Evolutionary conservation across 2,329 filamentous ascomycete species (phyloP).

Genomic region (Thelonectria rubi): DNA sequence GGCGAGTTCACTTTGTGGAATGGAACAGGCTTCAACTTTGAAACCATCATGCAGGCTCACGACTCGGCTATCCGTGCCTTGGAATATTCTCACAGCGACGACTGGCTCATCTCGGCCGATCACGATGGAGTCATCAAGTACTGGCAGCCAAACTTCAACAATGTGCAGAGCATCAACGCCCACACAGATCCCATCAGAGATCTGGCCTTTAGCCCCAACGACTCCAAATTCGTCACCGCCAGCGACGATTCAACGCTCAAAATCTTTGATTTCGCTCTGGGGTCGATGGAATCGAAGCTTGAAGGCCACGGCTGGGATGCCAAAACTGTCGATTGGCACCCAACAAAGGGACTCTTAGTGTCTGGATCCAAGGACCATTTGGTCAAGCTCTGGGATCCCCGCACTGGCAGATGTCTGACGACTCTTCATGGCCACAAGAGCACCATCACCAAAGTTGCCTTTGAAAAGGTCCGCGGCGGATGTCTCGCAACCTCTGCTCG

Average conservation of each 20-base stretch:
- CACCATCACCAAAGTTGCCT: constrained; percentile 90
- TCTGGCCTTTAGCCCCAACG: constrained; percentile 90
- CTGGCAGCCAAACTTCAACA: constrained; percentile 99
- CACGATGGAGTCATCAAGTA: constrained; percentile 97
- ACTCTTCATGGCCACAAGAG: constrained; percentile 98
- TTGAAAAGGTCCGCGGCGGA: constrained; percentile 84
- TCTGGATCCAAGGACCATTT: constrained; percentile 98
- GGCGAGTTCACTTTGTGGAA: constrained; percentile 99
- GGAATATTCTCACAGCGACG: constrained; percentile 92
- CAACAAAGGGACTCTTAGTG: constrained; percentile 89
- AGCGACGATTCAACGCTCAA: constrained; percentile 94
- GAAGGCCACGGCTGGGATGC: constrained; percentile 98
- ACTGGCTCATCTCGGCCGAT: constrained; percentile 96
- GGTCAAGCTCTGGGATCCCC: constrained; percentile 98
- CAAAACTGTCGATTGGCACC: constrained; percentile 97
- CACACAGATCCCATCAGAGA: constrained; percentile 91
- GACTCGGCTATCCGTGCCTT: constrained; percentile 85
- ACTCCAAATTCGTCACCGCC: constrained; percentile 95
- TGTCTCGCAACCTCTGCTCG: constrained; percentile 92
- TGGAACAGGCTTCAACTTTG: constrained; percentile 98
- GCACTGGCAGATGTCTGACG: constrained; percentile 86
- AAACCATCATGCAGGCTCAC: constrained; percentile 98
- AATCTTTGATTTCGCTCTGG: constrained; percentile 94
- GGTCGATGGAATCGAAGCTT: constrained; percentile 82
- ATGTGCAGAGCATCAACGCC: constrained; percentile 92